Evolutionary conservation across 1,284 basidiomycete genomes (phyloP), one percentile per base, ranked within the genome.

Genomic region (Puccinia polysora): DNA sequence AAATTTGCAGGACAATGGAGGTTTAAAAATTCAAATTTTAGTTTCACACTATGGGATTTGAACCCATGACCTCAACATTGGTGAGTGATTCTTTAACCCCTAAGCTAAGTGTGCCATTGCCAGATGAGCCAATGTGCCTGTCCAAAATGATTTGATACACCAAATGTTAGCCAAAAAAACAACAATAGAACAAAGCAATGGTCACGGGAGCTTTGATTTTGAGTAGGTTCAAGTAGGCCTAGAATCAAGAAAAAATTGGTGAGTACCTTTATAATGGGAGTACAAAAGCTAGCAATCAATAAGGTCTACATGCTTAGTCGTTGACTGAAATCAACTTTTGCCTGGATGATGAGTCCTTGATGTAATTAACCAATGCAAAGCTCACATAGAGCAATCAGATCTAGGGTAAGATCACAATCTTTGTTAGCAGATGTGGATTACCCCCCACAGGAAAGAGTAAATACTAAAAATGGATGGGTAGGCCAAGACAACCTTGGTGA

Each of bases 281-380:
- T n/a, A 7, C 20, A n/a, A 14, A 62, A 62, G 18, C 25, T 14
- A 43, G 50, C 25, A 8, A 40, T 15, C 4, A 56, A 34, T 43
- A 43, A 49, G 12, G 40, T 53, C 36, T 49, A n/a, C 14, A 20
- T 18, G 32, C 6, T 28, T 40, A 23, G 40, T 20, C 3, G 3
- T 20, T n/a, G 47, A 58, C 70, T 58, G 20, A 73, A 60, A 73
- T 65, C 23, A 73, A 55, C 45, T 73, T 60, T 23, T 73, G 70
- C 50, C 70, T 40, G 6, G 70, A 50, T 5, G 70, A 73, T 14
- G 70, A 53, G 12, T 52, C 72, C 88, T 90, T 80, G 15, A 79
- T 78, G 52, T 96, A 97, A 80, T 97, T 95, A 8, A 85, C 84
- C 89, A 96, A 92, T 64, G 96, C 96, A 80, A 98, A 98, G 83